Evolutionary conservation across 1,139 yeast genomes (phyloP).

Genomic region (Hemisphaericaspora lyxosophila): DNA sequence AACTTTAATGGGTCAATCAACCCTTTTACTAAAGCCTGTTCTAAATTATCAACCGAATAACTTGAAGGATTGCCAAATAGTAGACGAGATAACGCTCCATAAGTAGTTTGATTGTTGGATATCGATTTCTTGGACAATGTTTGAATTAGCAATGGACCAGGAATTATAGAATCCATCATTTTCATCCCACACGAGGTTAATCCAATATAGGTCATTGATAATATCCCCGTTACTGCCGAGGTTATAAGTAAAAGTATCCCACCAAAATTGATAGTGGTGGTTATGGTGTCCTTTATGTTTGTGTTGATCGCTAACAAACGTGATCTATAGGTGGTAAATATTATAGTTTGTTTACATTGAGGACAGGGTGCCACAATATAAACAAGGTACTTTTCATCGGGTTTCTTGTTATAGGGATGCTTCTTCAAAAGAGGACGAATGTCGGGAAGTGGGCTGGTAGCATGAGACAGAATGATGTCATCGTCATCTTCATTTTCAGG

Average conservation of each 20-base stretch:
- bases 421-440: background rate
- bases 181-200: slow-evolving; percentile 42
- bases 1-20: slow-evolving; percentile 41
- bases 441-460: background rate
- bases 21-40: slow-evolving; percentile 35
- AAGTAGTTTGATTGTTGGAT: slow-evolving; percentile 8
- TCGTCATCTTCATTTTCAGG: background rate
- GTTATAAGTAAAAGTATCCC: slow-evolving; percentile 38
- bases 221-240: slow-evolving; percentile 43
- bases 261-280: slow-evolving; percentile 30
- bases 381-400: slow-evolving; percentile 13
- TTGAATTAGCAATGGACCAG: slow-evolving; percentile 33
- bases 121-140: slow-evolving; percentile 23
- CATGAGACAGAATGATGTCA: too few relatives aligned
- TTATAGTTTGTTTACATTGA: slow-evolving; percentile 42
- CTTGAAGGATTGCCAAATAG: slow-evolving; percentile 19
- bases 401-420: background rate
- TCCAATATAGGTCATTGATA: slow-evolving; percentile 44
- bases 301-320: slow-evolving; percentile 24
- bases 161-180: slow-evolving; percentile 40
- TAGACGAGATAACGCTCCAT: slow-evolving; percentile 19
- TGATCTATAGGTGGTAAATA: slow-evolving; percentile 35
- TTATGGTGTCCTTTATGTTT: slow-evolving; percentile 21
- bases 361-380: slow-evolving; percentile 40
- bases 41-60: slow-evolving; percentile 31